Evolutionary conservation across 192 early-diverging fungal genomes (phyloP), one percentile per base, ranked within the genome.

Genomic region (Lobosporangium transversale): DNA sequence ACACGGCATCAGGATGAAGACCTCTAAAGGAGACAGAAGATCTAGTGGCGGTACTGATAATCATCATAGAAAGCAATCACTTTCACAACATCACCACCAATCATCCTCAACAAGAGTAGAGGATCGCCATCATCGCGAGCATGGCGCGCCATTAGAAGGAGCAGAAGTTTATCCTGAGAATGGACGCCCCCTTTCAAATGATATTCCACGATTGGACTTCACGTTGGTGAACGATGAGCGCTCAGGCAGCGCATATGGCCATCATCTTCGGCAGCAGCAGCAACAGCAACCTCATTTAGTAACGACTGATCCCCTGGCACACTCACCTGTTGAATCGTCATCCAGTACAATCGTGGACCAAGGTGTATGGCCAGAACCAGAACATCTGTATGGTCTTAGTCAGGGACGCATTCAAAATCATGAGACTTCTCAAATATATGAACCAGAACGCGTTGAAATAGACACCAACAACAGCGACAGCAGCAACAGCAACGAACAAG

Each of bases 301-400:
- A 18, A 1, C 51, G 5, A 27, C 6, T 4, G 51, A 32, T 53
- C 30, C 24, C 18, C 17, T 32, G 4, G 35, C 53, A 18, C 29
- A 15, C 1, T 55, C 53, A 33, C 32, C 53, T 5, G 18, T 26
- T 17, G 15, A 37, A 42, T 57, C 55, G 33, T 42, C 37, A 1
- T 57, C 14, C 7, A 57, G 37, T 27, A 57, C 55, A 20, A 55
- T 55, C 21, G 53, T 35, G 30, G 53, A n/a, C n/a, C n/a, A n/a
- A n/a, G n/a, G n/a, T n/a, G n/a, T n/a, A n/a, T n/a, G n/a, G n/a
- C n/a, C n/a, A n/a, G n/a, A n/a, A n/a, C n/a, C n/a, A n/a, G n/a
- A n/a, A n/a, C n/a, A n/a, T n/a, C n/a, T n/a, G n/a, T n/a, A n/a
- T n/a, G n/a, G n/a, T n/a, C n/a, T n/a, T n/a, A n/a, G n/a, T n/a